phyloP scores from a whole-genome alignment of 75 land plant species.

The Cunninghamia lanceolata region DNA sequence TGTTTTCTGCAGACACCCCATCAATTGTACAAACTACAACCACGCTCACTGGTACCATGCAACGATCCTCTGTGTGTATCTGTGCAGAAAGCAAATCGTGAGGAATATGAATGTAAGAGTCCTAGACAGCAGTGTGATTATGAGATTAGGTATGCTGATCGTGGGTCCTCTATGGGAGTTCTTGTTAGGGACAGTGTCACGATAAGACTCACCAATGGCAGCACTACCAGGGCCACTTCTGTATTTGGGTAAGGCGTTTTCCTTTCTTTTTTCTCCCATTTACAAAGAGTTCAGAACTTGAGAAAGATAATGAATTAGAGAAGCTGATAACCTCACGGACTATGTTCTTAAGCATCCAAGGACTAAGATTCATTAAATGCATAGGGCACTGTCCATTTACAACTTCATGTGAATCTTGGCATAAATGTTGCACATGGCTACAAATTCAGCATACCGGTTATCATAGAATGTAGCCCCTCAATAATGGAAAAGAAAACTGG shows the following conservation, averaged over 20 bases:
- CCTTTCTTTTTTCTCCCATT: background rate
- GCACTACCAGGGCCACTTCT: slow-evolving; percentile 9
- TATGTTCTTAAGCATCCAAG: background rate
- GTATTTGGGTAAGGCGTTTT: slow-evolving; percentile 25
- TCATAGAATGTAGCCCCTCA: too few species aligned
- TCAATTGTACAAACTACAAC: slow-evolving; percentile 27
- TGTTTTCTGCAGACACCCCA: slow-evolving; percentile 31
- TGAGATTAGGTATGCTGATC: slow-evolving; percentile 36
- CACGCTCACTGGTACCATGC: slow-evolving; percentile 19
- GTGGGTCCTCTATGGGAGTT: slow-evolving; percentile 31
- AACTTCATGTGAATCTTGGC: background rate
- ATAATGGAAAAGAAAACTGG: too few species aligned
- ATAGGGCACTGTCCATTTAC: background rate
- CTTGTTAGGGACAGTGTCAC: slow-evolving; percentile 25
- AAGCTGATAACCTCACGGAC: background rate
- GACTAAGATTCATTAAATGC: background rate
- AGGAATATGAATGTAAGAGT: background rate
- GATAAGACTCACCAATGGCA: slow-evolving; percentile 19
- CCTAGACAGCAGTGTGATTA: slow-evolving; percentile 30
- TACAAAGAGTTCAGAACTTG: too few species aligned
- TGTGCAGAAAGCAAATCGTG: slow-evolving; percentile 18
- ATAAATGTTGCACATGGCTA: too few species aligned
- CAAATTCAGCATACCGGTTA: too few species aligned
- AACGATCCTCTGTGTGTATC: slow-evolving; percentile 23
- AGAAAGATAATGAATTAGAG: too few species aligned